A percentile compares a stretch with the other conserved stretches of the same genome.
Conservation (phyloP, 192 early-diverging fungal genomes). For the Pilobolus umbonatus region DNA sequence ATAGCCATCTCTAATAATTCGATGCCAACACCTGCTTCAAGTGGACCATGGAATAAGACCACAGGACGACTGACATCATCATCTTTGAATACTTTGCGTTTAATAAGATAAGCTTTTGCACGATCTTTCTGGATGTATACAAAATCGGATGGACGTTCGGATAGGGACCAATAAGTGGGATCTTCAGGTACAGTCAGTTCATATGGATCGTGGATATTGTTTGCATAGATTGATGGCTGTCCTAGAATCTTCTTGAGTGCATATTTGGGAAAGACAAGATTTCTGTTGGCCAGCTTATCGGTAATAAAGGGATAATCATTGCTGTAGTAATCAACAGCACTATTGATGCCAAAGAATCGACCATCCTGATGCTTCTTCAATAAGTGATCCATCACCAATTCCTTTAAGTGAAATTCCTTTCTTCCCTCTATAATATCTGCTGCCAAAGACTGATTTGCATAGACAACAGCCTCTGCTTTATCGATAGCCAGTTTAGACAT, state of each 20-base stretch:
- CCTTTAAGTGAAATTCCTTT: constrained; percentile 48
- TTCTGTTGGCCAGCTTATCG: constrained; percentile 28
- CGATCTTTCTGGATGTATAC: constrained; percentile 39
- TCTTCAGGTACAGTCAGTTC: not conserved
- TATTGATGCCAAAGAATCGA: constrained; percentile 48
- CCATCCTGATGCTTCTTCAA: constrained; percentile 42
- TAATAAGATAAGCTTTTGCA: constrained; percentile 41
- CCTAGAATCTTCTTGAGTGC: constrained; percentile 17
- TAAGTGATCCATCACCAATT: constrained; percentile 48
- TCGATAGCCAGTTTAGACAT: constrained; percentile 47
- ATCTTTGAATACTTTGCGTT: constrained; percentile 32
- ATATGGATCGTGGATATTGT: not conserved
- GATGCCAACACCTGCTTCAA: constrained; percentile 45
- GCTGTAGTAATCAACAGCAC: constrained; percentile 43
- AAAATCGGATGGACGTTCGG: constrained; percentile 11
- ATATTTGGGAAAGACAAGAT: constrained; percentile 40
- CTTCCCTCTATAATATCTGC: constrained; percentile 48
- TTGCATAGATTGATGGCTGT: constrained; percentile 4
- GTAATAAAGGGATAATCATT: constrained; percentile 39
- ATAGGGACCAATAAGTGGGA: constrained; percentile 8
- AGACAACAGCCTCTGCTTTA: constrained; percentile 42
- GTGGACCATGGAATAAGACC: constrained; percentile 46
- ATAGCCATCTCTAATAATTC: constrained; percentile 4
- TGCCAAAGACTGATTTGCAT: constrained; percentile 46
- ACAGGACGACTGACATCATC: constrained; percentile 40